phyloP scores from a whole-genome alignment of 257 asterid genomes.

The Thymus quinquecostatus region DNA sequence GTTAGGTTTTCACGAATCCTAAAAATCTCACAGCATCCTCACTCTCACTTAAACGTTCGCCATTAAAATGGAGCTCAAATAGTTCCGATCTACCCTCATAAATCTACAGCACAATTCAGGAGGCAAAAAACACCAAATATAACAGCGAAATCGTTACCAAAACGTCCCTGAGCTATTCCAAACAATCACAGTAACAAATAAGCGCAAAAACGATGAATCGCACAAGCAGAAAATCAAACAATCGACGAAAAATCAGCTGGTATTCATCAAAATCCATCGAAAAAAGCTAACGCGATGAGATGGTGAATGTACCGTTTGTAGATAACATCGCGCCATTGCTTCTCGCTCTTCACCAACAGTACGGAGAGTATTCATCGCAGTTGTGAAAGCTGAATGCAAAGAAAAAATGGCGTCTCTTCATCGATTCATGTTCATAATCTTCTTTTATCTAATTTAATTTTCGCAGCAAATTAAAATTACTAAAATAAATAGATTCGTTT shows the following conservation, averaged over 20 bases:
- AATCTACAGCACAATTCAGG: not conserved
- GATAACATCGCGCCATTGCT: not conserved
- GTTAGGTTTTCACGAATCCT: not conserved
- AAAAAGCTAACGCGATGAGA: slow-evolving; percentile 4
- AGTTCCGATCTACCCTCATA: not conserved
- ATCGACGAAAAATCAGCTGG: not conserved
- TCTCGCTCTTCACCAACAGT: slow-evolving; percentile 10
- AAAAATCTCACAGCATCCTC: slow-evolving; percentile 12
- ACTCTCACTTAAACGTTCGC: not conserved
- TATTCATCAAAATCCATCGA: slow-evolving; percentile 5
- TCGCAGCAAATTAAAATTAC: no score
- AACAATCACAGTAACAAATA: not conserved
- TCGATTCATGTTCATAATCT: no score
- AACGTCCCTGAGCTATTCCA: not conserved
- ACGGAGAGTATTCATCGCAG: not conserved
- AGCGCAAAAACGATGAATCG: not conserved
- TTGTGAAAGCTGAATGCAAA: not conserved
- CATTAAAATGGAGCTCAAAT: not conserved
- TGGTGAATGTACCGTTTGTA: slow-evolving; percentile 29
- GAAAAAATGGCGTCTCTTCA: no score
- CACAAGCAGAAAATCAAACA: not conserved
- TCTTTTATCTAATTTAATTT: no score
- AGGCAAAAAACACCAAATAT: not conserved
- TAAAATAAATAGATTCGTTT: no score
- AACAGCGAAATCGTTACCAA: not conserved